These are phyloP conservation scores for Inga oerstediana DNA, from an alignment of 306 rosid genomes.

Conservation along the genomic window DNA sequence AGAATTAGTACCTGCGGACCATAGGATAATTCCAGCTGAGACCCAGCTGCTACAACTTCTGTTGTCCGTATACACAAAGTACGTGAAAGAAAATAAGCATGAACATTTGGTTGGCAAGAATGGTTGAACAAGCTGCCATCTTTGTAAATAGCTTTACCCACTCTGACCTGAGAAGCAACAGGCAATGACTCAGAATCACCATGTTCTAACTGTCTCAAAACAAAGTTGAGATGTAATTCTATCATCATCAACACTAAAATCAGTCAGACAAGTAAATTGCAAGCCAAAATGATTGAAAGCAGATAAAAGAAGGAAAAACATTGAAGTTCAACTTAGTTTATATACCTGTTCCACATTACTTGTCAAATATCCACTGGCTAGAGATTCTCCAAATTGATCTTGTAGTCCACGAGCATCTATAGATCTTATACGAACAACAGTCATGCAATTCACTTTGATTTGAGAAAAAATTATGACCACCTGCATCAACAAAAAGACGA, in stretches of 20 bases:
- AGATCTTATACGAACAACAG: constrained; percentile 74
- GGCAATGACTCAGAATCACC: constrained; percentile 32
- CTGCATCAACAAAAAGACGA: constrained; percentile 51
- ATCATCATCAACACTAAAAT: constrained; percentile 26
- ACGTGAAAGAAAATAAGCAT: constrained; percentile 82
- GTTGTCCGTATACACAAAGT: constrained; percentile 72
- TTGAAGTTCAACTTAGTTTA: background rate
- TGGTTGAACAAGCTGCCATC: constrained; percentile 87
- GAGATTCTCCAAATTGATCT: constrained; percentile 46
- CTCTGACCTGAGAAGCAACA: constrained; percentile 64
- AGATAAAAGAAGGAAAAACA: constrained; percentile 4
- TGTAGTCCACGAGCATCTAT: constrained; percentile 49
- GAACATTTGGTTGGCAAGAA: constrained; percentile 82
- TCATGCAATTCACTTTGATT: constrained; percentile 88
- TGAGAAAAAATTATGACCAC: constrained; percentile 74
- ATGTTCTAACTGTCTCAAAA: constrained; percentile 17
- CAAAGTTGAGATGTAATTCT: constrained; percentile 9
- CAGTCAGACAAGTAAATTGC: constrained; percentile 19
- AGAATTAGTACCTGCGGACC: constrained; percentile 81
- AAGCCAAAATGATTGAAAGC: constrained; percentile 3
- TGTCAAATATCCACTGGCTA: constrained; percentile 43
- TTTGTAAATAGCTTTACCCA: constrained; percentile 86
- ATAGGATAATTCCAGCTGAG: constrained; percentile 79
- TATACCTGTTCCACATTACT: constrained; percentile 84
- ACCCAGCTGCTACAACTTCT: constrained; percentile 53